Percentiles rank a stretch among this genome's conserved stretches.
These are phyloP conservation scores for Leishmania tarentolae DNA, from an alignment of 208 protist species.

Conservation along the genomic window DNA sequence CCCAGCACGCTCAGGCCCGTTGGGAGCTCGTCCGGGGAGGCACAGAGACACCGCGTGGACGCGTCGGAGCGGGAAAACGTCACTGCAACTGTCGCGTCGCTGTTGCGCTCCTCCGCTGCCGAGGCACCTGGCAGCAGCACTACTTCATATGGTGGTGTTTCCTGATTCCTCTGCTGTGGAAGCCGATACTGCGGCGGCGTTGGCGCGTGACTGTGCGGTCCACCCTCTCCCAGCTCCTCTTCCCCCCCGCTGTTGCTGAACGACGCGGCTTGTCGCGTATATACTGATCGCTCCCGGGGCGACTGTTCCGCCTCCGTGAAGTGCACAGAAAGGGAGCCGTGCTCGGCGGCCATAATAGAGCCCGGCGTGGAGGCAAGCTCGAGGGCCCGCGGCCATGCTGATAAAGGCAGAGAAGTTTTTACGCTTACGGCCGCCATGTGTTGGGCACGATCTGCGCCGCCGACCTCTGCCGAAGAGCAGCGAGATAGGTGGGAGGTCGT, in stretches of 20 bases:
- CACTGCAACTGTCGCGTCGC: not conserved
- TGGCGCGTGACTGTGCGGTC: conserved; percentile 22
- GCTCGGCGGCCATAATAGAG: not conserved
- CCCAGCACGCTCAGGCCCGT: not conserved
- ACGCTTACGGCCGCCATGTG: not conserved
- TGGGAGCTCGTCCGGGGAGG: not conserved
- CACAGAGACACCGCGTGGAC: conserved; percentile 18
- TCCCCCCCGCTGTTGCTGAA: not conserved
- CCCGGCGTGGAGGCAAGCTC: not conserved
- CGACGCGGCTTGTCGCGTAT: not conserved
- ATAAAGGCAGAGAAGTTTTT: not conserved
- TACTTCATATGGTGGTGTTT: not conserved
- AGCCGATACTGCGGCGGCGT: conserved; percentile 3
- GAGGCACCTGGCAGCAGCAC: not conserved
- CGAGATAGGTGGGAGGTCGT: not conserved
- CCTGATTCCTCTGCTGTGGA: too few species aligned
- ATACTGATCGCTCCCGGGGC: conserved; percentile 10
- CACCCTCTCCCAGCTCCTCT: conserved; percentile 7
- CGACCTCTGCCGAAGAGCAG: not conserved
- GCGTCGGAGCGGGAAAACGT: conserved; percentile 21
- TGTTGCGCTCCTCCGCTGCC: not conserved
- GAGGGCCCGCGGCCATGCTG: not conserved
- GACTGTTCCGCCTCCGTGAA: conserved; percentile 13
- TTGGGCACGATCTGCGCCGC: too few species aligned
- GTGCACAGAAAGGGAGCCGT: conserved; percentile 6